Conservation (phyloP, 768 basidiomycete genomes). For the Clathrus columnatus region DNA sequence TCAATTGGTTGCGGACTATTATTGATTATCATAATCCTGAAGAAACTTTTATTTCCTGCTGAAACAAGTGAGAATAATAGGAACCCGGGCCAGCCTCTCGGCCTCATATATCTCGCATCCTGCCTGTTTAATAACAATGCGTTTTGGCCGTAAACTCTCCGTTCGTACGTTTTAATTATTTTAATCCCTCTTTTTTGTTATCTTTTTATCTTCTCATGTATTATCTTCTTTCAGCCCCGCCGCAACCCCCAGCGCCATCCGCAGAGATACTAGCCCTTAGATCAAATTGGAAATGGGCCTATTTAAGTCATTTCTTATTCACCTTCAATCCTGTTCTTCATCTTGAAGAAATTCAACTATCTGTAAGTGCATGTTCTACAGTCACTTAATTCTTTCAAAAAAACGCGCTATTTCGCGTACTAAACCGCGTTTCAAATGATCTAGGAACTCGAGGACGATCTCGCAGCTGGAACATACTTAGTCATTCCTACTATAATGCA, state of each 20-base stretch:
- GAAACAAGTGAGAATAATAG: too few species aligned
- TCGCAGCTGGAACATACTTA: slow-evolving; percentile 47
- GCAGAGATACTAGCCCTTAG: slow-evolving; percentile 42
- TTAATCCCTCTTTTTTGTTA: background rate
- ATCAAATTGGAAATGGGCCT: slow-evolving; percentile 88
- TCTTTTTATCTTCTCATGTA: background rate
- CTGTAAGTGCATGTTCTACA: slow-evolving; percentile 33
- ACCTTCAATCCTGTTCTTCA: slow-evolving; percentile 71
- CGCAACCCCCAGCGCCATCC: slow-evolving; percentile 19
- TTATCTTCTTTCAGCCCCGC: background rate
- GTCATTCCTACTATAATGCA: slow-evolving; percentile 69
- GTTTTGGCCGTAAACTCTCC: background rate
- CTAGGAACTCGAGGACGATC: slow-evolving; percentile 75
- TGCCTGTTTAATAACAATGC: slow-evolving; percentile 8
- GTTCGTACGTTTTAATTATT: background rate
- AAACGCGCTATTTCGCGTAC: background rate
- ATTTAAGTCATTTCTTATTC: slow-evolving; percentile 82
- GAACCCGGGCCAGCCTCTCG: background rate
- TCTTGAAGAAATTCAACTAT: slow-evolving; percentile 59
- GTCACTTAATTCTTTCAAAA: background rate
- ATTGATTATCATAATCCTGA: too few species aligned
- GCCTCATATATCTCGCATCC: background rate
- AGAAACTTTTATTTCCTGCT: too few species aligned
- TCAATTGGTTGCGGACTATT: background rate
- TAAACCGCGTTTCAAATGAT: background rate